phyloP scores from a whole-genome alignment of 2,329 filamentous ascomycete species.

The Dothideomycetes sp. region DNA sequence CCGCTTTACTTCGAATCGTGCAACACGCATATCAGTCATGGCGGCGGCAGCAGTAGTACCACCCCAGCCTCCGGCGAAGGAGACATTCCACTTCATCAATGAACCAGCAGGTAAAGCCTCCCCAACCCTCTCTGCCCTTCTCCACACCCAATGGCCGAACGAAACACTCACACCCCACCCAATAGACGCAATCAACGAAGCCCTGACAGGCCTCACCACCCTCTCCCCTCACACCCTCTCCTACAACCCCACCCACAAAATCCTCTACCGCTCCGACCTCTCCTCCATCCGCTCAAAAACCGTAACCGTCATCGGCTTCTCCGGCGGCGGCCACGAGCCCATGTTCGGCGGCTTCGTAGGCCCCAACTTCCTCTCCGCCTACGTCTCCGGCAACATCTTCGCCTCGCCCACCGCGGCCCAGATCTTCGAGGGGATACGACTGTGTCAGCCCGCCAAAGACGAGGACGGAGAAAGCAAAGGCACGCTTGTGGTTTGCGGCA shows the following conservation, averaged over 20 bases:
- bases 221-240: constrained; percentile 22
- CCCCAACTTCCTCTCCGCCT: constrained; percentile 48
- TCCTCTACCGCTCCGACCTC: constrained; percentile 24
- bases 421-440: constrained; percentile 47
- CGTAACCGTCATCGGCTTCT: constrained; percentile 26
- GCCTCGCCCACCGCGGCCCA: constrained; percentile 53
- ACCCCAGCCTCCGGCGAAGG: constrained; percentile 3
- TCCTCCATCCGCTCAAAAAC: constrained; percentile 17
- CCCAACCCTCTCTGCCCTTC: neutral
- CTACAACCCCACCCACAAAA: constrained; percentile 24
- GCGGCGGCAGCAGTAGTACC: neutral
- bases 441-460: constrained; percentile 38
- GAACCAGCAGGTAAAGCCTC: constrained; percentile 10
- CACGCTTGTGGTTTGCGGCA: constrained; percentile 51
- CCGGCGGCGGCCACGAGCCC: constrained; percentile 38
- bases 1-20: too few relatives aligned
- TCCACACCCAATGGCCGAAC: neutral
- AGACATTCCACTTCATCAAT: constrained; percentile 28
- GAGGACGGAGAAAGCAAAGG: constrained; percentile 15
- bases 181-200: constrained; percentile 23
- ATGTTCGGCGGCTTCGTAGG: constrained; percentile 56
- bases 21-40: too few relatives aligned
- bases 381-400: constrained; percentile 53
- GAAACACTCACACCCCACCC: constrained; percentile 10
- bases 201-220: constrained; percentile 22